Evolutionary conservation across 2,329 filamentous ascomycete species (phyloP).

Genomic region (Didymella segeticola): DNA sequence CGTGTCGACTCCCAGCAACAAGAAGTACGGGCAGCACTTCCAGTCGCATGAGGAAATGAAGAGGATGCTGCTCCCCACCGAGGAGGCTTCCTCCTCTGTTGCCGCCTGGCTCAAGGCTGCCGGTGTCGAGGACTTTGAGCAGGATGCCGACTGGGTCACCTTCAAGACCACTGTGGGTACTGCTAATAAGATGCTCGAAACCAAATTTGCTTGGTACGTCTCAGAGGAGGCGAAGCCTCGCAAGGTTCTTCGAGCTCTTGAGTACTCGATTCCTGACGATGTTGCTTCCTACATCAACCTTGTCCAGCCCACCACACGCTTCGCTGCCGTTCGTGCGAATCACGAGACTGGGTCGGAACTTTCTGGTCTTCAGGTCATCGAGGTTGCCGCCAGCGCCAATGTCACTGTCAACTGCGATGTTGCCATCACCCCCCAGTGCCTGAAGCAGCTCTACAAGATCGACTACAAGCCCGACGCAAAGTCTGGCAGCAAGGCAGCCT

Average conservation of each 20-base stretch:
- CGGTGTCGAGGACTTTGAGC: constrained; percentile 47
- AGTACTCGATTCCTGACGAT: constrained; percentile 52
- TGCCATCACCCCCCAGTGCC: constrained; percentile 55
- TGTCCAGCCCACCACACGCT: constrained; percentile 61
- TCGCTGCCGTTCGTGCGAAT: constrained; percentile 46
- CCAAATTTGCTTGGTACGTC: constrained; percentile 55
- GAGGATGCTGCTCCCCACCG: constrained; percentile 51
- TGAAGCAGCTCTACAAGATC: constrained; percentile 59
- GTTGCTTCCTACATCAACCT: constrained; percentile 53
- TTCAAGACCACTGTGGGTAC: constrained; percentile 50
- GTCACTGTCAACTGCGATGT: constrained; percentile 28
- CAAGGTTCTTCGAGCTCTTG: constrained; percentile 53
- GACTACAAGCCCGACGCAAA: constrained; percentile 55
- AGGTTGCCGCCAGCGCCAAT: constrained; percentile 22
- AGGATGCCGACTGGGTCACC: constrained; percentile 47
- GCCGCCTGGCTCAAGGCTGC: constrained; percentile 54
- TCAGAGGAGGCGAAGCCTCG: constrained; percentile 46
- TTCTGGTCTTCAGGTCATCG: constrained; percentile 18
- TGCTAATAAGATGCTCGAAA: constrained; percentile 55
- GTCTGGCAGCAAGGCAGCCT: constrained; percentile 58
- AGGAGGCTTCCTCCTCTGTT: constrained; percentile 48
- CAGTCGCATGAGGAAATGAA: constrained; percentile 52
- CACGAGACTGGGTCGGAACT: constrained; percentile 29
- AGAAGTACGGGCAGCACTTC: constrained; percentile 59
- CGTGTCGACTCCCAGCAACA: constrained; percentile 56